Evolutionary conservation across 768 basidiomycete genomes (phyloP).

Genomic region (Trametes sanguinea): DNA sequence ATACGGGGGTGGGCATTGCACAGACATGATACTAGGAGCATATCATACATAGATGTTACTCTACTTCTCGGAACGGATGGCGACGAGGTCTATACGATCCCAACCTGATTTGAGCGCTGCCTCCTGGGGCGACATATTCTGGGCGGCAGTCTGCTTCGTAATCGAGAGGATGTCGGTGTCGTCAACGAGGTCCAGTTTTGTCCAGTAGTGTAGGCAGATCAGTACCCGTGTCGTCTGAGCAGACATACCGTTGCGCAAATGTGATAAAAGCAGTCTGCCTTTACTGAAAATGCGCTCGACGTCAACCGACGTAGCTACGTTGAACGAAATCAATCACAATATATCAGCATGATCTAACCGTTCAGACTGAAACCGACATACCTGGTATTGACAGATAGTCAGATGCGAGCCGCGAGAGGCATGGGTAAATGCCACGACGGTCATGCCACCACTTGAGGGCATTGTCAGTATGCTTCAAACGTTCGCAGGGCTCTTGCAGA

Average conservation of each 20-base stretch:
- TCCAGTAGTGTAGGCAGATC: too few species aligned
- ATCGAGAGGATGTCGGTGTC: too few species aligned
- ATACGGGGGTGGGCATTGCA: too few species aligned
- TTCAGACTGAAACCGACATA: not conserved
- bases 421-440: slow-evolving; percentile 27
- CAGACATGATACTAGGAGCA: too few species aligned
- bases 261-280: too few species aligned
- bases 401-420: slow-evolving; percentile 36
- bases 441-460: slow-evolving; percentile 36
- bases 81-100: not conserved
- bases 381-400: slow-evolving; percentile 30
- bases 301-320: too few species aligned
- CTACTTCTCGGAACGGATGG: not conserved
- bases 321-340: too few species aligned
- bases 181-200: too few species aligned
- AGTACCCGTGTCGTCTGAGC: too few species aligned
- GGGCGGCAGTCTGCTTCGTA: not conserved
- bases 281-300: too few species aligned
- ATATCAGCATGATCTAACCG: too few species aligned
- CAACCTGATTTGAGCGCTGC: not conserved
- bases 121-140: not conserved
- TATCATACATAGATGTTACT: not conserved
- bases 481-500: slow-evolving; percentile 25
- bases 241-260: too few species aligned
- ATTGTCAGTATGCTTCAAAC: slow-evolving; percentile 28